Evolutionary conservation across 257 asterid genomes (phyloP).

Genomic region (Solanum pinnatisectum): DNA sequence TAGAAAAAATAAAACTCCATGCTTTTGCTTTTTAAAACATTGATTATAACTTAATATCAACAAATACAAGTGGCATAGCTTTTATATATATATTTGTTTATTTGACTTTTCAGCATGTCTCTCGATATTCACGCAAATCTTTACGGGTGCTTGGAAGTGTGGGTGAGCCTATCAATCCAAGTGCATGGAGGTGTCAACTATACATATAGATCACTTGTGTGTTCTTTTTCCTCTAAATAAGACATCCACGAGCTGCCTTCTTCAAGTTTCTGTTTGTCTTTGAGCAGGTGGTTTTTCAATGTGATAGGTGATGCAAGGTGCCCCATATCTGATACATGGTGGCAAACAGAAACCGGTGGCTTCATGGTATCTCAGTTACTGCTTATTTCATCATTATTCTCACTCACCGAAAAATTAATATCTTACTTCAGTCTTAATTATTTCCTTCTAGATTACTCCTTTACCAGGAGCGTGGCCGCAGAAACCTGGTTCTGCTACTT

Average conservation of each 20-base stretch:
- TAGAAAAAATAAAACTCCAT: background rate
- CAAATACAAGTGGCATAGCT: background rate
- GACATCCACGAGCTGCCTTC: background rate
- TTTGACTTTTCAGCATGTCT: slow-evolving; percentile 62
- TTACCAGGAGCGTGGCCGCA: slow-evolving; percentile 99
- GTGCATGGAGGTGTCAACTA: slow-evolving; percentile 85
- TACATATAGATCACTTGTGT: slow-evolving; percentile 6
- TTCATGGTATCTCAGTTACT: slow-evolving; percentile 55
- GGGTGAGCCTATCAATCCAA: slow-evolving; percentile 98
- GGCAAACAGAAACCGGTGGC: slow-evolving; percentile 99
- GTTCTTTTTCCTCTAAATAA: slow-evolving; percentile 1
- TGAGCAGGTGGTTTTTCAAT: slow-evolving; percentile 87
- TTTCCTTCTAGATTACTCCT: slow-evolving; percentile 79
- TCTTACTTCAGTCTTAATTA: slow-evolving; percentile 12
- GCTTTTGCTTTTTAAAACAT: background rate
- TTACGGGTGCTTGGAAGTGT: slow-evolving; percentile 97
- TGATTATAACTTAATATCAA: background rate
- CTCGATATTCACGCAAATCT: slow-evolving; percentile 80
- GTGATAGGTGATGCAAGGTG: slow-evolving; percentile 87
- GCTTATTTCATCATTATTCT: slow-evolving; percentile 12
- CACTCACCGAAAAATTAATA: background rate
- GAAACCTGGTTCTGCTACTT: slow-evolving; percentile 99
- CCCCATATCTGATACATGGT: slow-evolving; percentile 98
- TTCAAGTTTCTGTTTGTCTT: background rate
- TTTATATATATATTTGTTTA: background rate